Evolutionary conservation across 2,329 filamentous ascomycete genomes (phyloP).

Genomic region (Pseudopyricularia javanii): DNA sequence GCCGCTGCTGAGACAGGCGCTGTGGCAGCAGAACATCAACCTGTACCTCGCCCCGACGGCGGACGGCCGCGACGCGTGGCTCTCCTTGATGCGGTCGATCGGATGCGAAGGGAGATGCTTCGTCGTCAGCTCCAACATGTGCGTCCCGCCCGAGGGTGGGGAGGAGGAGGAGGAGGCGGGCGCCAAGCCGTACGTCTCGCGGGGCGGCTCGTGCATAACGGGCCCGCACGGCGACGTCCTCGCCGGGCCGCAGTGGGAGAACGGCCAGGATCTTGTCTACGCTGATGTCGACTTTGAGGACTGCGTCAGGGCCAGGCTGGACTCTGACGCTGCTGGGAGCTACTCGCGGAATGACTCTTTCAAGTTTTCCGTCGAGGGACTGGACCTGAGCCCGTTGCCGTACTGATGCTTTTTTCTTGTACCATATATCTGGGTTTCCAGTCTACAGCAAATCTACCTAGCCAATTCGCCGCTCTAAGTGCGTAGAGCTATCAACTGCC

Average conservation of each 20-base stretch:
- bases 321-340: conserved; percentile 74
- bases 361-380: conserved; percentile 43
- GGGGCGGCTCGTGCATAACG: conserved; percentile 75
- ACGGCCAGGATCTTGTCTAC: conserved; percentile 54
- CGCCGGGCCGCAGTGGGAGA: conserved; percentile 74
- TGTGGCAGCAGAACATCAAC: conserved; percentile 87
- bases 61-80: conserved; percentile 73
- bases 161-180: neutral
- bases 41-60: conserved; percentile 85
- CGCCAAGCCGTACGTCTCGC: conserved; percentile 37
- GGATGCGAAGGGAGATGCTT: conserved; percentile 75
- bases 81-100: conserved; percentile 68
- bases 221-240: conserved; percentile 70
- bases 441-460: no score
- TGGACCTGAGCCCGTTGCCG: conserved; percentile 45
- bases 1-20: conserved; percentile 70
- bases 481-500: no score
- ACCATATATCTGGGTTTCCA: no score
- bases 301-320: conserved; percentile 68
- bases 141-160: conserved; percentile 26
- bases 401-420: conserved; percentile 21
- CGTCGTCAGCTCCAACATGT: conserved; percentile 79
- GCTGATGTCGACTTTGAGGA: conserved; percentile 79
- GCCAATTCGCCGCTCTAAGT: no score
- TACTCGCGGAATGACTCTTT: conserved; percentile 66